Base-by-base conservation (phyloP, 495 filamentous ascomycete genomes). In the Xylaria venustula region DNA sequence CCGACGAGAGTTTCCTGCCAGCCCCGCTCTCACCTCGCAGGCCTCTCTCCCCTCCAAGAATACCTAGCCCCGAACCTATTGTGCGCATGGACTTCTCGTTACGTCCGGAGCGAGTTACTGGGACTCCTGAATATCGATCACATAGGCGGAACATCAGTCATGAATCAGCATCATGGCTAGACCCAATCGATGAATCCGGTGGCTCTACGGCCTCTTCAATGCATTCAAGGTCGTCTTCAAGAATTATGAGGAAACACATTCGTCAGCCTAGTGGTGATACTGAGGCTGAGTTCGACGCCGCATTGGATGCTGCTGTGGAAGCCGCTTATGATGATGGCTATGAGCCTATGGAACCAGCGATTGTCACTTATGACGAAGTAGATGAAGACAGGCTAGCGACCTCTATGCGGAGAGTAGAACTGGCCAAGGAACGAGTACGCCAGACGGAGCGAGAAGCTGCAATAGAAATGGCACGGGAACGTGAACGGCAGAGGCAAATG, bases 151-250 rank as follows among this genome's bases (percentile, higher is more conserved):
- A 81, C 30, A 77, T 80, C 28, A 90, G 89, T 64, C 85, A 85
- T 58, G 90, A 90, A 61, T 90, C 92, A 14, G 89, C 89, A 22
- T 96, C 93, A 6, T 98, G 94, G 94, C 75, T 98, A 8, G 92
- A 97, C 69, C 95, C 94, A 0, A 98, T 98, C 55, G 93, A 98
- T 73, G 94, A 98, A 70, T 97, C 92, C 8, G 91, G 88, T 32
- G 88, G 85, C 15, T 96, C 93, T 22, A 87, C 85, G 6, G 79
- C 85, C 20, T 89, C 90, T 2, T 96, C 91, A n/a, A 81, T 90
- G 1, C 89, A 92, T 71, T 95, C 93, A 0, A 79, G 89, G 53
- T 84, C 87, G 7, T 93, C 90, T 2, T 89, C 86, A 2, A 70
- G 85, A 52, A 71, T 92, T 20, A 82, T 85, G 51, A 81, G 87